Conservation (phyloP, 805 yeast species). For the Candida argentea region DNA sequence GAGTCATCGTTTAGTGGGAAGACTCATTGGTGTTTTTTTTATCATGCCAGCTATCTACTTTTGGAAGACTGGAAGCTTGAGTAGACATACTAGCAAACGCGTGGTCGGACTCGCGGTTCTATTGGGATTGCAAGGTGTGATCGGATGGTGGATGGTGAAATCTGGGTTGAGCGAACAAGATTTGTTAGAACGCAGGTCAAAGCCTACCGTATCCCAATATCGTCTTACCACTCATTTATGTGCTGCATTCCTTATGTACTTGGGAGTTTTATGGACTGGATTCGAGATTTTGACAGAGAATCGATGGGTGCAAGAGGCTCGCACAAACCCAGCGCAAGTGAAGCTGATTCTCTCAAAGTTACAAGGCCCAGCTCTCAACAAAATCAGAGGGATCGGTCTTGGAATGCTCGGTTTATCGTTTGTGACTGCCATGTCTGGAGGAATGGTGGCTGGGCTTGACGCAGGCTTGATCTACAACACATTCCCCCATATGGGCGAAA, state of each 20-base stretch:
- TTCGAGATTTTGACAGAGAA: constrained; percentile 69
- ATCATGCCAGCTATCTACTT: constrained; percentile 81
- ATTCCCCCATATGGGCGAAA: constrained; percentile 94
- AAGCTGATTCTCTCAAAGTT: constrained; percentile 45
- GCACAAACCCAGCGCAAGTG: constrained; percentile 45
- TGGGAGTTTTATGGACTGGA: constrained; percentile 88
- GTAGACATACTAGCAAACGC: constrained; percentile 55
- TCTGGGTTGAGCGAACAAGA: constrained; percentile 83
- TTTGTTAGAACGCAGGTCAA: constrained; percentile 68
- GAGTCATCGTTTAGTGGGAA: constrained; percentile 89
- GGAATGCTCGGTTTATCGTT: constrained; percentile 64
- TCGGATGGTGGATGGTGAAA: constrained; percentile 99
- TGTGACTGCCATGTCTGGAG: constrained; percentile 93
- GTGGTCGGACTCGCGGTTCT: constrained; percentile 64
- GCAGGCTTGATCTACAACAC: constrained; percentile 95
- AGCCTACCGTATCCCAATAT: constrained; percentile 97
- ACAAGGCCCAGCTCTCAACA: constrained; percentile 48
- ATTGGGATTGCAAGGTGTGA: constrained; percentile 87
- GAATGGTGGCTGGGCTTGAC: constrained; percentile 95
- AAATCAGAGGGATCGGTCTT: constrained; percentile 44
- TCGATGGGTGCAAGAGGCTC: constrained; percentile 42
- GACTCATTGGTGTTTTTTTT: constrained; percentile 78
- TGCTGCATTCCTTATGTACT: constrained; percentile 79
- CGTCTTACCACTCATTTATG: constrained; percentile 90
- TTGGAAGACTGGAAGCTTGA: constrained; percentile 53